Percentiles rank a stretch among this genome's conserved stretches.
Conservation (phyloP, 2,329 filamentous ascomycete genomes). For the Penicillium sp. region DNA sequence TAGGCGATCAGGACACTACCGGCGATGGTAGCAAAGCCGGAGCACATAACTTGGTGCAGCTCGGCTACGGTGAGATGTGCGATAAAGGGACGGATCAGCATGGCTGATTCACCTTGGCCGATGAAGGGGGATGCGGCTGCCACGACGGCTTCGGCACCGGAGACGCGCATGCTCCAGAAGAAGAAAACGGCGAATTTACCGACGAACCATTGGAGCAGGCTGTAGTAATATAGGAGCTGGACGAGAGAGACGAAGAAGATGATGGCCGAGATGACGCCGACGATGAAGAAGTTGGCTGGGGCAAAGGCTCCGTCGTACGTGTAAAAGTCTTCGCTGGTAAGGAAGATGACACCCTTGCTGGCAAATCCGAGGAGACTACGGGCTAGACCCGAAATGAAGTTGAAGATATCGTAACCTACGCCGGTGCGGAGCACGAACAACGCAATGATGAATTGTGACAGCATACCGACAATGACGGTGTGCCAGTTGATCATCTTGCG, state of each 20-base stretch:
- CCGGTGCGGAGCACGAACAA: slow-evolving; percentile 80
- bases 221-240: slow-evolving; percentile 76
- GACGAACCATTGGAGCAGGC: slow-evolving; percentile 84
- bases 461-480: slow-evolving; percentile 82
- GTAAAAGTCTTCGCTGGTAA: slow-evolving; percentile 51
- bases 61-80: slow-evolving; percentile 81
- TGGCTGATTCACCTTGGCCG: slow-evolving; percentile 88
- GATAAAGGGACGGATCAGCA: slow-evolving; percentile 85
- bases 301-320: slow-evolving; percentile 33
- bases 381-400: slow-evolving; percentile 75
- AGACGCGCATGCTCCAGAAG: slow-evolving; percentile 84
- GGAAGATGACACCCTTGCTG: slow-evolving; percentile 66
- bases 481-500: slow-evolving; percentile 62
- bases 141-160: slow-evolving; percentile 88
- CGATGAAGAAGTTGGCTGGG: slow-evolving; percentile 63
- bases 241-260: slow-evolving; percentile 96
- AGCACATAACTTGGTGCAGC: slow-evolving; percentile 88
- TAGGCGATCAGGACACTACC: slow-evolving; percentile 84
- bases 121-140: slow-evolving; percentile 91
- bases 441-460: slow-evolving; percentile 81
- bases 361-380: slow-evolving; percentile 73
- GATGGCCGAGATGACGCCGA: slow-evolving; percentile 79
- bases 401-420: slow-evolving; percentile 86
- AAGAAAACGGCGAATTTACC: slow-evolving; percentile 84
- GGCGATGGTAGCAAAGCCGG: slow-evolving; percentile 87